Evolutionary conservation across 805 yeast genomes (phyloP).

Genomic region (Wickerhamiella shivajii): DNA sequence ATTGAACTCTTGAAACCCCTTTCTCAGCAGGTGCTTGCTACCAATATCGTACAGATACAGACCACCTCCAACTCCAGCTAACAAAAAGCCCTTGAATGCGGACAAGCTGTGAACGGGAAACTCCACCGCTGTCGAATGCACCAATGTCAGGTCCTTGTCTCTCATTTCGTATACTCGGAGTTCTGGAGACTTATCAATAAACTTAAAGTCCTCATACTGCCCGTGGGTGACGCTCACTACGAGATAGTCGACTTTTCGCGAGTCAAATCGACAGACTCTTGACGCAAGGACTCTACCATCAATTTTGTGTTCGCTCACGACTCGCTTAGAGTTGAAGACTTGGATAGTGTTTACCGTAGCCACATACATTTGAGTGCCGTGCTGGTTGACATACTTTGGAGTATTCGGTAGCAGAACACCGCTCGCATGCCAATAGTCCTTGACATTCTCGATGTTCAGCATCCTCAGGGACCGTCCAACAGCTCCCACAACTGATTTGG

Average conservation of each 20-base stretch:
- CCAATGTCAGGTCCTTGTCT: constrained; percentile 25
- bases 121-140: constrained; percentile 49
- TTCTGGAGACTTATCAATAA: background rate
- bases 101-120: constrained; percentile 34
- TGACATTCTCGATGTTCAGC: constrained; percentile 11
- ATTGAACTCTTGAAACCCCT: constrained; percentile 35
- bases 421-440: too few relatives aligned
- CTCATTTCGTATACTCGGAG: constrained; percentile 1
- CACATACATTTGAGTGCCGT: too few relatives aligned
- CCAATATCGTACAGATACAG: constrained; percentile 47
- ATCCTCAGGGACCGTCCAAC: constrained; percentile 18
- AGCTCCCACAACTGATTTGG: constrained; percentile 18
- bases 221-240: constrained; percentile 6
- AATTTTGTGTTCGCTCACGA: too few relatives aligned
- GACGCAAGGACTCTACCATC: too few relatives aligned
- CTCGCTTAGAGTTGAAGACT: too few relatives aligned
- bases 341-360: too few relatives aligned
- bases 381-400: too few relatives aligned
- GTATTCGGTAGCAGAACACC: too few relatives aligned
- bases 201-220: background rate
- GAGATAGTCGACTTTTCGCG: constrained; percentile 7
- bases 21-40: constrained; percentile 58
- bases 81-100: constrained; percentile 42
- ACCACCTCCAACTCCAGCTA: constrained; percentile 40
- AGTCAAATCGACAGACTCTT: constrained; percentile 22